Evolutionary conservation across 176 grass and related monocot species (phyloP).

Genomic region (Triticum timopheevii): DNA sequence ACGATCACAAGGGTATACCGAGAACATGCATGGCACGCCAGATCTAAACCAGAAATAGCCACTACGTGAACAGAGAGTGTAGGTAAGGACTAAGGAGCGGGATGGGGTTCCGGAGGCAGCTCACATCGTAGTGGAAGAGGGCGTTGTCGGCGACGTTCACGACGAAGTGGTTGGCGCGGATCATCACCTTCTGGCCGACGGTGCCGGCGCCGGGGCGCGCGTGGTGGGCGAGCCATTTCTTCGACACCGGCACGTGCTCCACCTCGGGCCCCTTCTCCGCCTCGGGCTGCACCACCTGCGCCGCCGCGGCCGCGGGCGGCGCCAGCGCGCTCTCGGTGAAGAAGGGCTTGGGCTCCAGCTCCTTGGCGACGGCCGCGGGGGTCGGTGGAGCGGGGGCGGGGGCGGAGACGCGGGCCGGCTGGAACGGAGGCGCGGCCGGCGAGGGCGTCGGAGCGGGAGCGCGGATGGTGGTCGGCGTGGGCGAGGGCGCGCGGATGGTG

Average conservation of each 20-base stretch:
- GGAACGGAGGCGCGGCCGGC: not conserved
- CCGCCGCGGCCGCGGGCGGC: not conserved
- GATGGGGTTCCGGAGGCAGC: not conserved
- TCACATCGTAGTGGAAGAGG: constrained; percentile 81
- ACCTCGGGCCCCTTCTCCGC: not conserved
- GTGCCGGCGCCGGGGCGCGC: not conserved
- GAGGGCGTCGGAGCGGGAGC: too few species aligned
- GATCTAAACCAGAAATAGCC: not conserved
- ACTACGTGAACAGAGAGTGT: too few species aligned
- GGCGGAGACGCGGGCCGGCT: too few species aligned
- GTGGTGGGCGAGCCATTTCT: not conserved
- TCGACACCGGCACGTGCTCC: constrained; percentile 42
- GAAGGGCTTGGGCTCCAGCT: constrained; percentile 44
- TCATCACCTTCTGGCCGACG: constrained; percentile 32
- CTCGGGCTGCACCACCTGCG: not conserved
- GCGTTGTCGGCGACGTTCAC: constrained; percentile 55
- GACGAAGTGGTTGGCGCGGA: constrained; percentile 80
- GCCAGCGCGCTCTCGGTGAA: constrained; percentile 35
- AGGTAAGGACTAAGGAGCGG: not conserved
- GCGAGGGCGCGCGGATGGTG: too few species aligned
- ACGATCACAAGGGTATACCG: too few species aligned
- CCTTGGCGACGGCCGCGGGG: constrained; percentile 24
- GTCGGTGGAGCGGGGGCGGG: not conserved
- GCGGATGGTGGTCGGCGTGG: too few species aligned
- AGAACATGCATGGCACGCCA: not conserved